Conservation (phyloP, 352 stramenopile species). For the Saprolegnia diclina region DNA sequence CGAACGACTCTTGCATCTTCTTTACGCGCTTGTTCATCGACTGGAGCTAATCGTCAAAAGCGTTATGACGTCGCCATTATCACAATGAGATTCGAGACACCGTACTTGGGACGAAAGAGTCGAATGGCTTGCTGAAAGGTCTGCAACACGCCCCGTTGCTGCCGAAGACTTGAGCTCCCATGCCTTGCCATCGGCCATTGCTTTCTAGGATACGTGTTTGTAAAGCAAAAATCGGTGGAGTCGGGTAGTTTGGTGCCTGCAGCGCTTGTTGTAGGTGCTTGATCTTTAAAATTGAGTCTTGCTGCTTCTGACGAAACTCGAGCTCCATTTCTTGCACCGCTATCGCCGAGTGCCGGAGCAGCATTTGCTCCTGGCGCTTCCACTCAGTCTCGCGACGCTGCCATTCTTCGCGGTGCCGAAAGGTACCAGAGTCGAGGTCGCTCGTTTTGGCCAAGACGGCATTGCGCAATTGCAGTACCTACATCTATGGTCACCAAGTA, state of each 20-base stretch:
- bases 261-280: slow-evolving; percentile 20
- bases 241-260: not conserved
- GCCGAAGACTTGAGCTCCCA: slow-evolving; percentile 9
- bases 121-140: not conserved
- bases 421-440: not conserved
- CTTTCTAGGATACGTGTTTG: slow-evolving; percentile 1
- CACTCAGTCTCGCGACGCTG: slow-evolving; percentile 17
- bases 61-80: not conserved
- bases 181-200: not conserved
- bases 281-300: slow-evolving; percentile 22
- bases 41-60: not conserved
- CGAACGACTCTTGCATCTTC: slow-evolving; percentile 15
- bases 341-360: slow-evolving; percentile 15
- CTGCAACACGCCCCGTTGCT: not conserved
- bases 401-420: slow-evolving; percentile 18
- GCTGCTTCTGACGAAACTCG: slow-evolving; percentile 23
- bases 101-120: slow-evolving; percentile 10
- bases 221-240: not conserved
- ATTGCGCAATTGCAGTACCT: slow-evolving; percentile 8
- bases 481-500: not conserved
- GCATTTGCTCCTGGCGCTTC: slow-evolving; percentile 12
- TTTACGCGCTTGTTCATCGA: slow-evolving; percentile 11
- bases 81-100: not conserved
- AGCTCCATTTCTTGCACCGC: slow-evolving; percentile 26
- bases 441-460: slow-evolving; percentile 7